These are phyloP conservation scores for Leucaena leucocephala DNA, from an alignment of 306 rosid genomes.

Conservation along the genomic window DNA sequence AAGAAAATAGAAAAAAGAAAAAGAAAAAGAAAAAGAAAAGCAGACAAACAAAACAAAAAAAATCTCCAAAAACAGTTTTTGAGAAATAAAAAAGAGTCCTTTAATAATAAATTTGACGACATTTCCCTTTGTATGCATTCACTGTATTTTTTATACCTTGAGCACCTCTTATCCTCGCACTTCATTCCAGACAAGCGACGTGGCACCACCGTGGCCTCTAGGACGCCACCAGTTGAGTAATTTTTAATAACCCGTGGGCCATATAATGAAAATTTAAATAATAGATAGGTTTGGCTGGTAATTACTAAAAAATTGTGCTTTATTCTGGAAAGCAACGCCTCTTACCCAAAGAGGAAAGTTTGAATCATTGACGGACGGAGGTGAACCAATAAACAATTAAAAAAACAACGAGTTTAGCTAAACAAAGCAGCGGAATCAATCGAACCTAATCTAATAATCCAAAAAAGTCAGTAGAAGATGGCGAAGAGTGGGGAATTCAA, in stretches of 20 bases:
- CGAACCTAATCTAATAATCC: neutral
- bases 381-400: neutral
- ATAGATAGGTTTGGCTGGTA: neutral
- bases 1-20: neutral
- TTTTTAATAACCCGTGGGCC: slow-evolving; percentile 41
- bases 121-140: slow-evolving; percentile 4
- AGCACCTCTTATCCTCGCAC: slow-evolving; percentile 57
- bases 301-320: neutral
- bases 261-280: neutral
- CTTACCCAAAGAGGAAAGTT: slow-evolving; percentile 39
- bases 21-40: neutral
- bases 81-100: neutral
- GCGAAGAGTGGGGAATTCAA: neutral
- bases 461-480: neutral
- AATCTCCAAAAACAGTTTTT: slow-evolving; percentile 39
- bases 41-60: slow-evolving; percentile 38
- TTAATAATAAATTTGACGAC: neutral
- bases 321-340: neutral
- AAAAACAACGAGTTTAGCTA: neutral
- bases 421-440: neutral
- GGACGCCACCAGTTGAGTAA: slow-evolving; percentile 16
- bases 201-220: slow-evolving; percentile 74
- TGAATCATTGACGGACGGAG: slow-evolving; percentile 6
- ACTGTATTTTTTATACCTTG: neutral
- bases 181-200: slow-evolving; percentile 59